Base-by-base conservation (phyloP, 2,329 filamentous ascomycete genomes). In the Fusarium setosum region DNA sequence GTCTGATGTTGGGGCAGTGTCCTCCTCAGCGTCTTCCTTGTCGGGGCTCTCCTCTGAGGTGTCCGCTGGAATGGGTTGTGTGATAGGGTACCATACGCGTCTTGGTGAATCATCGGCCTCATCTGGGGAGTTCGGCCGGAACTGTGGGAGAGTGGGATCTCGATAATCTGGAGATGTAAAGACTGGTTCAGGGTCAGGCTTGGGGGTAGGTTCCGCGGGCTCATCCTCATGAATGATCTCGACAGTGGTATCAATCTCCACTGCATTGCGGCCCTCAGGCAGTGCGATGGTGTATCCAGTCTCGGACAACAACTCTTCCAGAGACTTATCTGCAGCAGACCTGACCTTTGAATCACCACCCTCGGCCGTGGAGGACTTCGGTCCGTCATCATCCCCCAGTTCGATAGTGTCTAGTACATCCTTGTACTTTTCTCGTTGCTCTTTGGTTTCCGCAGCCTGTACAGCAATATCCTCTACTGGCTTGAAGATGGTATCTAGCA, bases 401-500 rank as follows among this genome's bases (percentile, higher is more conserved):
- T 74, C 75, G 10, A 85, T 74, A 3, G 76, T 73, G 24, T 81
- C 80, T 44, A 88, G 82, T 23, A 83, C 77, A 56, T 79, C 78
- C 37, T 82, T 81, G 73, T 83, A 88, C 62, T 81, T 84, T 52
- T 88, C 82, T 35, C 93, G 87, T 56, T 88, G 82, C 10, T 81
- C 79, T 63, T 86, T 87, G 0, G 90, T 92, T 47, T 85, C 83
- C 9, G 87, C 85, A 11, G 89, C 90, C 54, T 88, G 84, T 59
- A 96, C 79, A 2, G 93, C 90, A 17, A 92, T 76, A 64, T 94
- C 90, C 76, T 98, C 95, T 66, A 91, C 90, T 5, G 86, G 83
- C 68, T 91, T 91, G 81, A 99, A 99, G 0, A 99, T 83, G 2
- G 89, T 86, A 73, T 98, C 93, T 1, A 99, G 86, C 3, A 98